A percentile compares a stretch with the other conserved stretches of the same genome.
Conservation (phyloP, 768 basidiomycete genomes). For the Trametes villosa region DNA sequence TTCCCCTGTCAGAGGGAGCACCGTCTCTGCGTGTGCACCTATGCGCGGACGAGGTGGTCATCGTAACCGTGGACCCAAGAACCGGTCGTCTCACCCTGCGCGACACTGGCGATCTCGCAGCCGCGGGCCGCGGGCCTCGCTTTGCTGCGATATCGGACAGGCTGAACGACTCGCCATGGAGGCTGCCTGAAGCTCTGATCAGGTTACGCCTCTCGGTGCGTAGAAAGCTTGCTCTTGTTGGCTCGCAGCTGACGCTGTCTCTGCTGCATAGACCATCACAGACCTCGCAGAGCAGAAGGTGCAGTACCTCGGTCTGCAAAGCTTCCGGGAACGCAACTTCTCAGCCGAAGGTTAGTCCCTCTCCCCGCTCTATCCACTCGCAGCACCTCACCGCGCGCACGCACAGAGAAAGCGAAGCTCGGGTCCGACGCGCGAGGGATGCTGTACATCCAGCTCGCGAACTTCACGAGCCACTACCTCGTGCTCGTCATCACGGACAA, state of each 20-base stretch:
- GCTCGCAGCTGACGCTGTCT: neutral
- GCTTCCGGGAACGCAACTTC: slow-evolving; percentile 72
- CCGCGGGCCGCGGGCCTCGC: slow-evolving; percentile 70
- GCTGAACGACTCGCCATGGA: slow-evolving; percentile 70
- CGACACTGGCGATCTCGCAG: slow-evolving; percentile 81
- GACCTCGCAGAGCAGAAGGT: slow-evolving; percentile 86
- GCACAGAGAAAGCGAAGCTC: slow-evolving; percentile 68
- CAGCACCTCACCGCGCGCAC: neutral
- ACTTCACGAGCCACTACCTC: slow-evolving; percentile 81
- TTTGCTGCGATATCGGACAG: slow-evolving; percentile 61
- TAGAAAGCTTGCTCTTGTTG: neutral
- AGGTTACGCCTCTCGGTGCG: slow-evolving; percentile 67
- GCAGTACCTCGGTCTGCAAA: slow-evolving; percentile 81
- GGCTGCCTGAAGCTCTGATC: slow-evolving; percentile 60
- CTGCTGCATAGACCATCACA: slow-evolving; percentile 71
- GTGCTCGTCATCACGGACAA: slow-evolving; percentile 81
- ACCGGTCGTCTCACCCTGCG: slow-evolving; percentile 79
- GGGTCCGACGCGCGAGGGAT: slow-evolving; percentile 63
- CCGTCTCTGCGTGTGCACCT: slow-evolving; percentile 69
- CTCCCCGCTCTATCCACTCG: neutral
- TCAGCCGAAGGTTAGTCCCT: slow-evolving; percentile 55
- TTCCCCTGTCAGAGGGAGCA: slow-evolving; percentile 46
- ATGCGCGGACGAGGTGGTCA: slow-evolving; percentile 76
- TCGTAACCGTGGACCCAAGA: slow-evolving; percentile 77
- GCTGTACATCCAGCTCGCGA: slow-evolving; percentile 77